A percentile compares a stretch with the other conserved stretches of the same genome.
Conservation (phyloP, 495 filamentous ascomycete genomes). For the Glutinoglossum americanum region DNA sequence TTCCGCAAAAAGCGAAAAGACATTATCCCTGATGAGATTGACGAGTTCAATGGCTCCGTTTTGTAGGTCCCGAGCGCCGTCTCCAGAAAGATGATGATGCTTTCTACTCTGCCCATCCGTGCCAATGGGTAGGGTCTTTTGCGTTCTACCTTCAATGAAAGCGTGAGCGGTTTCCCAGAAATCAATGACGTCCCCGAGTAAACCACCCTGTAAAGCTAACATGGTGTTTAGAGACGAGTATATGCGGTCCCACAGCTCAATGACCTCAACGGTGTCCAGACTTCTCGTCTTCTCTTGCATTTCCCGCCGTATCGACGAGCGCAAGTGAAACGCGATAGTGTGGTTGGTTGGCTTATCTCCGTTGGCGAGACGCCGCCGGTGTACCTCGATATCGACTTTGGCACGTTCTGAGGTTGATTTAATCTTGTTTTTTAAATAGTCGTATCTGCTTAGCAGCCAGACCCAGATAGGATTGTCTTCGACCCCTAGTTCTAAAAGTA, state of each 20-base stretch:
- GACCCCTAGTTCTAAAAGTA: constrained; percentile 77
- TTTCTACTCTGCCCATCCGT: constrained; percentile 64
- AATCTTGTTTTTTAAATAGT: constrained; percentile 72
- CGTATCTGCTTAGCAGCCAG: constrained; percentile 75
- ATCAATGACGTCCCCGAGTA: constrained; percentile 73
- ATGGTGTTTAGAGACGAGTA: constrained; percentile 43
- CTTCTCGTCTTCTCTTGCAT: constrained; percentile 25
- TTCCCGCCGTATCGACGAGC: constrained; percentile 39
- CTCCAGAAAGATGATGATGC: constrained; percentile 60
- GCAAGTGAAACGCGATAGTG: constrained; percentile 48
- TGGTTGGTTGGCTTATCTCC: constrained; percentile 46
- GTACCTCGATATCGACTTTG: constrained; percentile 76
- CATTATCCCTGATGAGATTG: constrained; percentile 54
- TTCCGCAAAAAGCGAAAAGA: constrained; percentile 68
- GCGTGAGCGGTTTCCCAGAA: constrained; percentile 86
- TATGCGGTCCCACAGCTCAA: constrained; percentile 80
- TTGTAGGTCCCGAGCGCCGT: constrained; percentile 49
- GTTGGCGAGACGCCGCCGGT: constrained; percentile 57
- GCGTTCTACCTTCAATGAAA: constrained; percentile 73
- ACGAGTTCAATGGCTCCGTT: constrained; percentile 62
- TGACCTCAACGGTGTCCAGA: constrained; percentile 51
- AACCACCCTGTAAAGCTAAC: constrained; percentile 48
- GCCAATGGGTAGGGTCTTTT: constrained; percentile 58
- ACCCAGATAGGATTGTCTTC: constrained; percentile 91
- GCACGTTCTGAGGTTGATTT: constrained; percentile 55